phyloP scores from a whole-genome alignment of 768 basidiomycete species.

The Pleurotus sapidus region DNA sequence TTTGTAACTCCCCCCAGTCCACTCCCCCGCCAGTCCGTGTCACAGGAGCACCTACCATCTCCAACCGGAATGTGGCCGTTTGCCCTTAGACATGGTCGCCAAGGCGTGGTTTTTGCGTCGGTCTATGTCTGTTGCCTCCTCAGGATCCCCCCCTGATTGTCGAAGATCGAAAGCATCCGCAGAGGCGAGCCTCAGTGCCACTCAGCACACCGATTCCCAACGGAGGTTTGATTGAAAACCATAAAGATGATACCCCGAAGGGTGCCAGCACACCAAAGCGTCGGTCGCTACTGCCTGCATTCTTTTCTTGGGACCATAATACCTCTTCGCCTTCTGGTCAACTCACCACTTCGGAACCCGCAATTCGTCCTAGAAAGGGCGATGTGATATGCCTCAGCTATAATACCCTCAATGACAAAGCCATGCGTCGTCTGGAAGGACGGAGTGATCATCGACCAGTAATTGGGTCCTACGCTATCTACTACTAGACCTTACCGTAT shows the following conservation, averaged over 20 bases:
- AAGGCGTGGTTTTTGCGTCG: not conserved
- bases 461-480: conserved; percentile 74
- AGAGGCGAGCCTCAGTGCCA: conserved; percentile 2
- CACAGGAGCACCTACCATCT: conserved; percentile 24
- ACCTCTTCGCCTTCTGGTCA: conserved; percentile 12
- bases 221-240: not conserved
- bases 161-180: not conserved
- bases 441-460: conserved; percentile 85
- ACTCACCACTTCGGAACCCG: conserved; percentile 10
- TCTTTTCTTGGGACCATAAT: conserved; percentile 28
- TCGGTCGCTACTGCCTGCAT: conserved; percentile 44
- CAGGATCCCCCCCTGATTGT: not conserved
- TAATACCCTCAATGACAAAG: conserved; percentile 68
- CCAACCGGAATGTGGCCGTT: conserved; percentile 2
- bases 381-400: conserved; percentile 75
- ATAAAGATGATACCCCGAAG: conserved; percentile 13
- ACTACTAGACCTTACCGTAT: conserved; percentile 38
- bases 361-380: conserved; percentile 46
- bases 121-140: conserved; percentile 6
- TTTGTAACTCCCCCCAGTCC: conserved; percentile 15
- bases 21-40: conserved; percentile 13
- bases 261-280: conserved; percentile 17
- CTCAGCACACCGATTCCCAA: not conserved
- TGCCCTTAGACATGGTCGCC: not conserved
- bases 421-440: conserved; percentile 74